phyloP scores from a whole-genome alignment of 345 rosid genomes.

The Eucalyptus tenuipes region DNA sequence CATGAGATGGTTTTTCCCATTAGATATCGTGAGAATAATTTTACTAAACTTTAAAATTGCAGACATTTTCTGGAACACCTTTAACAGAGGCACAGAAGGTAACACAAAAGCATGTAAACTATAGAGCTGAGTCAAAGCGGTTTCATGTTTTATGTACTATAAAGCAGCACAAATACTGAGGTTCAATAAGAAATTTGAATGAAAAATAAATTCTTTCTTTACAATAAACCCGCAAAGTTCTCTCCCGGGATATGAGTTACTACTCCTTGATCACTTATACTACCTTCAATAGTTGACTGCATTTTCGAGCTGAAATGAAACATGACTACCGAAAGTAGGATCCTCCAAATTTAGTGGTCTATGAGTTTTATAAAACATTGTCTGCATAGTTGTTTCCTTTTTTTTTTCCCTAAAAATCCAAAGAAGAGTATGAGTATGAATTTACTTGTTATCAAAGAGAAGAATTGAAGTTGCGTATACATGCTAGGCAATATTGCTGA shows the following conservation, averaged over 20 bases:
- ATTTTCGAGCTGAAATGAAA: not conserved
- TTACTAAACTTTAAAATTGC: not conserved
- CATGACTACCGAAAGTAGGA: not conserved
- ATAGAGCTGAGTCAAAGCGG: not conserved
- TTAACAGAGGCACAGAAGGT: not conserved
- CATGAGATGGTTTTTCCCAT: not conserved
- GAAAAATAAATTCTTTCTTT: not conserved
- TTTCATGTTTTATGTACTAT: not conserved
- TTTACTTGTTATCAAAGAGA: not conserved
- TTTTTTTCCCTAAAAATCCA: not conserved
- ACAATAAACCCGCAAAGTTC: not conserved
- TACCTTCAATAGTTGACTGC: not conserved
- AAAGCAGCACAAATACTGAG: not conserved
- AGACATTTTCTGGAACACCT: not conserved
- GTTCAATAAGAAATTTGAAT: not conserved
- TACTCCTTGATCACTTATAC: not conserved
- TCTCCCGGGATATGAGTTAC: not conserved
- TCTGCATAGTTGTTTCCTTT: not conserved
- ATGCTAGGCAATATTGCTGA: not conserved
- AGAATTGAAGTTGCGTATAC: not conserved
- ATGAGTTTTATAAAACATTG: not conserved
- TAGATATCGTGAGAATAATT: not conserved
- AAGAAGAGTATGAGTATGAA: not conserved
- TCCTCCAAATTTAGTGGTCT: not conserved
- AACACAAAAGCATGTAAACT: not conserved